Conservation (phyloP, 805 yeast species). For the Barnettozyma vustinii region DNA sequence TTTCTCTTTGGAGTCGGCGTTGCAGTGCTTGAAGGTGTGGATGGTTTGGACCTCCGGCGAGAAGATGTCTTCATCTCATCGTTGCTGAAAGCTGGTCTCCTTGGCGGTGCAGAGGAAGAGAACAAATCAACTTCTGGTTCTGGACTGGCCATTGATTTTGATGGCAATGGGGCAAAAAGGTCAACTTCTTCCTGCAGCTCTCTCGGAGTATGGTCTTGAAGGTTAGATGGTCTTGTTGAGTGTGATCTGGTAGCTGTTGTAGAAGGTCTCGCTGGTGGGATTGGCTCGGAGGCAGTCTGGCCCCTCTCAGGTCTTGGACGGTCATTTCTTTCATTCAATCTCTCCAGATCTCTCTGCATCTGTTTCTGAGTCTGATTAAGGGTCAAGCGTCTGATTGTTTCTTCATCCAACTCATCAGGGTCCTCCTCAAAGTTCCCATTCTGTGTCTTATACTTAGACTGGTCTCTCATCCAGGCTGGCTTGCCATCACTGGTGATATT, state of each 20-base stretch:
- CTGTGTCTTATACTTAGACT: slow-evolving; percentile 36
- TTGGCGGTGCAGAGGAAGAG: slow-evolving; percentile 7
- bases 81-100: slow-evolving; percentile 1
- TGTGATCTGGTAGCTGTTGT: slow-evolving; percentile 10
- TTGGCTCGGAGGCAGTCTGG: slow-evolving; percentile 8
- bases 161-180: slow-evolving; percentile 16
- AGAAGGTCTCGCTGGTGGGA: slow-evolving; percentile 3
- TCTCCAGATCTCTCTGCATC: slow-evolving; percentile 5
- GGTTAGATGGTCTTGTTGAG: slow-evolving; percentile 5
- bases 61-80: slow-evolving; percentile 25
- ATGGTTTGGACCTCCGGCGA: slow-evolving; percentile 11
- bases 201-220: not conserved
- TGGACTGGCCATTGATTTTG: not conserved
- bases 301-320: slow-evolving; percentile 4
- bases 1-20: slow-evolving; percentile 1
- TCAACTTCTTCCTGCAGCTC: slow-evolving; percentile 12
- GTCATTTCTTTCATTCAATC: slow-evolving; percentile 3
- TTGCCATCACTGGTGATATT: slow-evolving; percentile 28
- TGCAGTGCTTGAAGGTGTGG: not conserved
- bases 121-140: slow-evolving; percentile 13
- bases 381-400: slow-evolving; percentile 14
- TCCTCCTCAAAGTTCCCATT: slow-evolving; percentile 37
- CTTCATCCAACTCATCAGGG: slow-evolving; percentile 39
- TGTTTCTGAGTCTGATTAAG: slow-evolving; percentile 5
- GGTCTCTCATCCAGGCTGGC: slow-evolving; percentile 77